Evolutionary conservation across 1,284 basidiomycete species (phyloP).

Genomic region (Ceratobasidium sp.): DNA sequence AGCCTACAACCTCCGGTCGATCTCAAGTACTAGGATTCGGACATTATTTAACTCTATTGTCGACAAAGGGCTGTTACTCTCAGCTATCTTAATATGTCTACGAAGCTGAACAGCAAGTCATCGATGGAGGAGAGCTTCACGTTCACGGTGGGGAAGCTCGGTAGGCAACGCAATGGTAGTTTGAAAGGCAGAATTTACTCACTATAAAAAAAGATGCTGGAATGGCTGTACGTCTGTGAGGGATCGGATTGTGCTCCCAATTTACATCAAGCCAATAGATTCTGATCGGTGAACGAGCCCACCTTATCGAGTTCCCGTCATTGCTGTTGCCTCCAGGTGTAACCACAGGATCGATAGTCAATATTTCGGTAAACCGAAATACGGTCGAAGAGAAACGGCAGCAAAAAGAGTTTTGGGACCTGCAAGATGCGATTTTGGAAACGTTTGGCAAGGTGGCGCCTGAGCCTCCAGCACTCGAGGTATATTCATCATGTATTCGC

Average conservation of each 20-base stretch:
- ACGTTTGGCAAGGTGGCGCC: conserved; percentile 76
- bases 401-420: conserved; percentile 78
- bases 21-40: not conserved
- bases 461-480: conserved; percentile 73
- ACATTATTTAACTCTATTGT: not conserved
- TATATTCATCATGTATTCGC: conserved; percentile 49
- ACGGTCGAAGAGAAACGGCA: conserved; percentile 79
- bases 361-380: conserved; percentile 91
- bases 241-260: not conserved
- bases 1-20: no score
- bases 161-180: conserved; percentile 50
- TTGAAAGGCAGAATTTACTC: not conserved
- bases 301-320: conserved; percentile 95
- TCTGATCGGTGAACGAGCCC: conserved; percentile 87
- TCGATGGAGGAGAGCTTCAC: conserved; percentile 60
- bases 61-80: not conserved
- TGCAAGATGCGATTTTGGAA: conserved; percentile 81
- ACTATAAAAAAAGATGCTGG: conserved; percentile 64
- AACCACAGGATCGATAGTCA: conserved; percentile 93
- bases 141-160: conserved; percentile 77
- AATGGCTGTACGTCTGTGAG: conserved; percentile 69
- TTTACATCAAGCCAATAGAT: conserved; percentile 60
- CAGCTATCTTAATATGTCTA: not conserved
- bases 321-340: conserved; percentile 89
- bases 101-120: not conserved